A percentile compares a stretch with the other conserved stretches of the same genome.
Conservation (phyloP, 371 early-diverging fungal genomes). For the Dinochytrium kinnereticum region DNA sequence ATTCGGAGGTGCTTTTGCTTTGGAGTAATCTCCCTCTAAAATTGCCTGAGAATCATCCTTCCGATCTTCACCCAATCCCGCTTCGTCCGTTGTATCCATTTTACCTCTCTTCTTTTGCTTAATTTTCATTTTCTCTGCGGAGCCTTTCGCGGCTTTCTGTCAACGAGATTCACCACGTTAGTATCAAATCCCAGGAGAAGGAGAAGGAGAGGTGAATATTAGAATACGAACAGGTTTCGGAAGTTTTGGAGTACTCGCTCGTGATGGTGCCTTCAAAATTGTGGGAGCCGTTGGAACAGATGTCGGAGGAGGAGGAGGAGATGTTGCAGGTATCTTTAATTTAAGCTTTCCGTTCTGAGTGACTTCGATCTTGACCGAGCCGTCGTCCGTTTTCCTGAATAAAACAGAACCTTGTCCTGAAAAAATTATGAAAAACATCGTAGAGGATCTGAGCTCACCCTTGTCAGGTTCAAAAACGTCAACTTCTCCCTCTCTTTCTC, state of each 20-base stretch:
- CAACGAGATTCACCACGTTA: too few relatives aligned
- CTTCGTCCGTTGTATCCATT: neutral
- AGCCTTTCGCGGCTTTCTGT: neutral
- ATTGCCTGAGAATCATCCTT: neutral
- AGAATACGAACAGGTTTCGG: conserved; percentile 24
- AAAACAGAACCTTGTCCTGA: conserved; percentile 6
- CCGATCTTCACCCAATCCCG: neutral
- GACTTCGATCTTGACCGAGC: conserved; percentile 38
- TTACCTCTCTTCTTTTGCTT: conserved; percentile 13
- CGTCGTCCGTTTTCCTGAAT: conserved; percentile 37
- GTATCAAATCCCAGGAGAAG: too few relatives aligned
- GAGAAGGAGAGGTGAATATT: too few relatives aligned
- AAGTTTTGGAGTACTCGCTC: conserved; percentile 16
- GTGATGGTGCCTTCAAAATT: conserved; percentile 5
- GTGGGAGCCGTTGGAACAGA: neutral
- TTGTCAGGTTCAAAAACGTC: conserved; percentile 4
- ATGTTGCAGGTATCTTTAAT: conserved; percentile 29
- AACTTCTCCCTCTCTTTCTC: conserved; percentile 1
- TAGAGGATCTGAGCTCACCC: neutral
- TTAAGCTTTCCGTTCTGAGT: conserved; percentile 41
- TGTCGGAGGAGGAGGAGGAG: neutral
- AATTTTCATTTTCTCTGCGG: conserved; percentile 11
- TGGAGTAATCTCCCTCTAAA: conserved; percentile 63
- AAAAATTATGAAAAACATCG: neutral
- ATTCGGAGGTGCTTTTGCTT: conserved; percentile 70